Evolutionary conservation across 805 yeast genomes (phyloP).

Genomic region (Lipomyces yamanashiensis): DNA sequence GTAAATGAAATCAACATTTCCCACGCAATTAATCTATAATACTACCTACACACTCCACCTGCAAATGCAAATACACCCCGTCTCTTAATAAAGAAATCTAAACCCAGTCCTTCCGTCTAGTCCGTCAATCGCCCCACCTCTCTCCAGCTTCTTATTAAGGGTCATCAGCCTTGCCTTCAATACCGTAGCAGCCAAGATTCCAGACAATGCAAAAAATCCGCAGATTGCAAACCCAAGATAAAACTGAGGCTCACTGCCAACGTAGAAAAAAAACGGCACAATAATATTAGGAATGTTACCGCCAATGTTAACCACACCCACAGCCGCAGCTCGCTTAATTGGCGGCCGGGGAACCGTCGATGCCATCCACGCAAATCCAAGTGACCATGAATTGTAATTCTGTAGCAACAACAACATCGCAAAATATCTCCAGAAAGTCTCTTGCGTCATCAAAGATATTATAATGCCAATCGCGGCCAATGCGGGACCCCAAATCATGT

Average conservation of each 20-base stretch:
- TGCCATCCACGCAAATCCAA: slow-evolving; percentile 60
- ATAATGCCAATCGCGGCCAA: slow-evolving; percentile 54
- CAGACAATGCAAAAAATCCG: slow-evolving; percentile 31
- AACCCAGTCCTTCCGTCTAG: slow-evolving; percentile 42
- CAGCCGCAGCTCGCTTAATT: slow-evolving; percentile 48
- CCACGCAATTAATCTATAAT: neutral
- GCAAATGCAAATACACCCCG: neutral
- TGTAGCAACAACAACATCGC: slow-evolving; percentile 62
- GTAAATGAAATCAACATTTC: too few relatives aligned
- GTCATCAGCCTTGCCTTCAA: slow-evolving; percentile 27
- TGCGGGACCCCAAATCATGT: slow-evolving; percentile 52
- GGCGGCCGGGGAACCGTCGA: slow-evolving; percentile 62
- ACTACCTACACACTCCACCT: neutral
- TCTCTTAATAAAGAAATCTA: slow-evolving; percentile 35
- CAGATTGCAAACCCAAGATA: slow-evolving; percentile 40
- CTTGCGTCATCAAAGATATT: slow-evolving; percentile 55
- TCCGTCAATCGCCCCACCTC: slow-evolving; percentile 40
- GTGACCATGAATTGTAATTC: slow-evolving; percentile 58
- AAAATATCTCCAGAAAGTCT: slow-evolving; percentile 61
- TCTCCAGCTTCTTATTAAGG: slow-evolving; percentile 37
- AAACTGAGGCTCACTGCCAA: slow-evolving; percentile 39
- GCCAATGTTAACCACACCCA: slow-evolving; percentile 55
- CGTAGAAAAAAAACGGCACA: slow-evolving; percentile 40
- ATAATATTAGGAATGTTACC: slow-evolving; percentile 41
- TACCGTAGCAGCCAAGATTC: slow-evolving; percentile 28